Conservation (phyloP, 768 basidiomycete species). For the Gloeopeniophorella convolvens region DNA sequence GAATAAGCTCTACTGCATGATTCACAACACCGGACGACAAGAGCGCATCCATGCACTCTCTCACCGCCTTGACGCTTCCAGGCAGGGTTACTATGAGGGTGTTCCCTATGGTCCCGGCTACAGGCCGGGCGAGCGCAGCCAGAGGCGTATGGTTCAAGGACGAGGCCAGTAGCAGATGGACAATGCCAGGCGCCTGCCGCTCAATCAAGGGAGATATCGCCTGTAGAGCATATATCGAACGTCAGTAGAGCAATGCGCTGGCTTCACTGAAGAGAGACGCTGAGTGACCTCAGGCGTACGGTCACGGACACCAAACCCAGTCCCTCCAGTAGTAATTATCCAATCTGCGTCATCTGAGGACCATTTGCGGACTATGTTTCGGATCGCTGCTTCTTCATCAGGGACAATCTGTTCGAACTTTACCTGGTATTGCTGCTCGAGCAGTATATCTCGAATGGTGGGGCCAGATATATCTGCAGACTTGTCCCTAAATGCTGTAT, state of each 20-base stretch:
- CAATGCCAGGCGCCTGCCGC: slow-evolving; percentile 62
- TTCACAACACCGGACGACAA: slow-evolving; percentile 50
- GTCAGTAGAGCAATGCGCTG: neutral
- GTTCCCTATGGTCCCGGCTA: slow-evolving; percentile 64
- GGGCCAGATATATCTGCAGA: slow-evolving; percentile 63
- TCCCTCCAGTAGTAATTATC: slow-evolving; percentile 82
- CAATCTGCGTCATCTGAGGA: slow-evolving; percentile 49
- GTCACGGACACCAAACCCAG: slow-evolving; percentile 78
- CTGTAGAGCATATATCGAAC: slow-evolving; percentile 28
- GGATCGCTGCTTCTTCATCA: slow-evolving; percentile 55
- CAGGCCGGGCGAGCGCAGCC: slow-evolving; percentile 76
- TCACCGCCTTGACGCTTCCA: slow-evolving; percentile 80
- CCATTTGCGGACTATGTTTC: slow-evolving; percentile 40
- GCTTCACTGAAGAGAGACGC: neutral
- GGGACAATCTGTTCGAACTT: slow-evolving; percentile 42
- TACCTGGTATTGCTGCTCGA: slow-evolving; percentile 22
- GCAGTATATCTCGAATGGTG: slow-evolving; percentile 47
- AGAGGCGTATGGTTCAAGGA: slow-evolving; percentile 72
- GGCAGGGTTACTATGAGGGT: slow-evolving; percentile 77
- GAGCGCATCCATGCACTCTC: slow-evolving; percentile 64
- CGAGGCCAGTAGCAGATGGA: slow-evolving; percentile 61
- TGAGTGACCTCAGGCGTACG: slow-evolving; percentile 71
- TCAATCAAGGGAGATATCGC: slow-evolving; percentile 59
- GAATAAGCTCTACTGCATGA: slow-evolving; percentile 69
- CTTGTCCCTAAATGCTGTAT: slow-evolving; percentile 49